phyloP scores from a whole-genome alignment of 805 yeast species.

The Brettanomyces nanus region DNA sequence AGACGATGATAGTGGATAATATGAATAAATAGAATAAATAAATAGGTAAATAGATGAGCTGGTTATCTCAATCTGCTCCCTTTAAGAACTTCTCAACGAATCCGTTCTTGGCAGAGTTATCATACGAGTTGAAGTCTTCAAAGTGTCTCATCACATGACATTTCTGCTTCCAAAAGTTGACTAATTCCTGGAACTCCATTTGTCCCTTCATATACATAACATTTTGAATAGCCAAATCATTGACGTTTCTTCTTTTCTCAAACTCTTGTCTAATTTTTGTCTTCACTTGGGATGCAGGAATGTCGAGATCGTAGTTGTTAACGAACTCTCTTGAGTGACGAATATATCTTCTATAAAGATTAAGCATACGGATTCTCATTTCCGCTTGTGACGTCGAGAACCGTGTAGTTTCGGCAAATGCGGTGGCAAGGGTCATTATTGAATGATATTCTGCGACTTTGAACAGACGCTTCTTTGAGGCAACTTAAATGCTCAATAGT shows the following conservation, averaged over 20 bases:
- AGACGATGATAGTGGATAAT: background rate
- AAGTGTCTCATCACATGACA: constrained; percentile 80
- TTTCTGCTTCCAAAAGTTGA: constrained; percentile 86
- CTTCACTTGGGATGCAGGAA: constrained; percentile 71
- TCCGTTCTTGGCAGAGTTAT: constrained; percentile 45
- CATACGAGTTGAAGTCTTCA: constrained; percentile 53
- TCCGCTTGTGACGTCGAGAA: constrained; percentile 54
- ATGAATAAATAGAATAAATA: constrained; percentile 1
- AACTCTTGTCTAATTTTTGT: constrained; percentile 85
- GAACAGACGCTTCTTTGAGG: too few relatives aligned
- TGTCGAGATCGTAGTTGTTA: constrained; percentile 62
- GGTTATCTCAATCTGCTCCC: constrained; percentile 32
- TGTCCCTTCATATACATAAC: constrained; percentile 73
- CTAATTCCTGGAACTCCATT: constrained; percentile 83
- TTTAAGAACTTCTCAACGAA: constrained; percentile 70
- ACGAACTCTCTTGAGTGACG: constrained; percentile 42
- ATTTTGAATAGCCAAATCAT: constrained; percentile 57
- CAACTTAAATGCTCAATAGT: too few relatives aligned
- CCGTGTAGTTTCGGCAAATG: constrained; percentile 75
- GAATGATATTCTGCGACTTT: too few relatives aligned
- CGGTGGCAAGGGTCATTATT: constrained; percentile 60
- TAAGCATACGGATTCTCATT: constrained; percentile 54
- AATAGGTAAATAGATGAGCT: constrained; percentile 1
- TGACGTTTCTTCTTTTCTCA: constrained; percentile 72
- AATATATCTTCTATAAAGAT: constrained; percentile 67